Percentiles rank a stretch among this genome's conserved stretches.
Conservation (phyloP, 1,284 basidiomycete genomes). For the Gymnopus androsaceus region DNA sequence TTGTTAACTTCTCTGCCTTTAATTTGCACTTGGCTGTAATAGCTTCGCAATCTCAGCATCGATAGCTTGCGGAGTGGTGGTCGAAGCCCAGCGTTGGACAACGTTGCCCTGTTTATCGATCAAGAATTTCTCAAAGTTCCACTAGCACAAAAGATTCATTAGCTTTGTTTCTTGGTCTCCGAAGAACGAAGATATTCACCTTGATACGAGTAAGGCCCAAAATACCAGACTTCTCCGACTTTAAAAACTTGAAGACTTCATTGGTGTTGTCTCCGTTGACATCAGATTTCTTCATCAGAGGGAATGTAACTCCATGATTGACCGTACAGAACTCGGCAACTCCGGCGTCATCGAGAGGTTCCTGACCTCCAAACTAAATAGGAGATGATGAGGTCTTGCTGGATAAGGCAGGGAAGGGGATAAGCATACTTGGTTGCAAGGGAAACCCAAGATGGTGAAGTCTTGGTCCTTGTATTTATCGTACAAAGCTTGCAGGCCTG, state of each 20-base stretch:
- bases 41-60: conserved; percentile 68
- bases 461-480: conserved; percentile 82
- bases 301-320: conserved; percentile 85
- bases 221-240: conserved; percentile 74
- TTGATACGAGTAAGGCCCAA: conserved; percentile 79
- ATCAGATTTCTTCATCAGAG: conserved; percentile 87
- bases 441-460: conserved; percentile 85
- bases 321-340: conserved; percentile 69
- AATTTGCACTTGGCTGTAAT: background rate
- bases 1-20: background rate
- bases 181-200: conserved; percentile 39
- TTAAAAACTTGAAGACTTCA: conserved; percentile 86
- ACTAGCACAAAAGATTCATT: conserved; percentile 40
- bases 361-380: conserved; percentile 71
- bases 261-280: conserved; percentile 85
- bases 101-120: conserved; percentile 74
- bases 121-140: conserved; percentile 82
- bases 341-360: conserved; percentile 70
- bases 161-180: background rate
- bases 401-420: background rate
- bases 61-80: conserved; percentile 72
- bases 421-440: conserved; percentile 80
- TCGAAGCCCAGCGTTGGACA: conserved; percentile 77
- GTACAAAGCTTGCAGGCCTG: conserved; percentile 79
- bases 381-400: background rate